A percentile compares a stretch with the other conserved stretches of the same genome.
Conservation (phyloP, 208 protist species). For the Kentomonas sorsogonicus region DNA sequence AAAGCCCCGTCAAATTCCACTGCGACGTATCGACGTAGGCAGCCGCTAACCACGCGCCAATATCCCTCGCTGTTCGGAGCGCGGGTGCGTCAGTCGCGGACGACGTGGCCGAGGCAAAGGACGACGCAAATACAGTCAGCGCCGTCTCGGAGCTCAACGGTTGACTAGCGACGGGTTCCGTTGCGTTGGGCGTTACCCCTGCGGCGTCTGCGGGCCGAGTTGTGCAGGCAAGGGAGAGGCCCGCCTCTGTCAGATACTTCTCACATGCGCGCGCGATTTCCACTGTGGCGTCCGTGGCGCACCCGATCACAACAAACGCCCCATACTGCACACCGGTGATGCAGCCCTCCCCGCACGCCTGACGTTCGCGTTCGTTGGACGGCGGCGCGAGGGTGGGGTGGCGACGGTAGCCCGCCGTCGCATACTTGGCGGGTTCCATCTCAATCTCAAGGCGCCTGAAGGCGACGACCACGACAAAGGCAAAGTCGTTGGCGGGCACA, state of each 20-base stretch:
- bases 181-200: no score
- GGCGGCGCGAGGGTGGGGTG: conserved; percentile 13
- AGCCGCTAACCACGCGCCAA: conserved; percentile 6
- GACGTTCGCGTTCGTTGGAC: conserved; percentile 13
- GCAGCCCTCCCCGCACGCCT: conserved; percentile 21
- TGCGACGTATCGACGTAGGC: conserved; percentile 8
- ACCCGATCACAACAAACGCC: conserved; percentile 8
- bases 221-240: no score
- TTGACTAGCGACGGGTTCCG: no score
- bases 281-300: no score
- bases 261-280: no score
- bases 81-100: no score
- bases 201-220: no score
- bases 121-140: no score
- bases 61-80: conserved; percentile 1
- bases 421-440: conserved; percentile 27
- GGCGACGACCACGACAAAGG: conserved; percentile 10
- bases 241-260: no score
- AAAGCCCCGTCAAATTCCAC: conserved; percentile 17
- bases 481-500: background rate
- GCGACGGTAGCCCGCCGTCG: conserved; percentile 10
- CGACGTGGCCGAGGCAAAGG: no score
- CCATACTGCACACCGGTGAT: conserved; percentile 25
- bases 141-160: no score
- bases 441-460: conserved; percentile 21